These are phyloP conservation scores for Aurifilum marmelostoma DNA, from an alignment of 2,329 filamentous ascomycete genomes.

Conservation along the genomic window DNA sequence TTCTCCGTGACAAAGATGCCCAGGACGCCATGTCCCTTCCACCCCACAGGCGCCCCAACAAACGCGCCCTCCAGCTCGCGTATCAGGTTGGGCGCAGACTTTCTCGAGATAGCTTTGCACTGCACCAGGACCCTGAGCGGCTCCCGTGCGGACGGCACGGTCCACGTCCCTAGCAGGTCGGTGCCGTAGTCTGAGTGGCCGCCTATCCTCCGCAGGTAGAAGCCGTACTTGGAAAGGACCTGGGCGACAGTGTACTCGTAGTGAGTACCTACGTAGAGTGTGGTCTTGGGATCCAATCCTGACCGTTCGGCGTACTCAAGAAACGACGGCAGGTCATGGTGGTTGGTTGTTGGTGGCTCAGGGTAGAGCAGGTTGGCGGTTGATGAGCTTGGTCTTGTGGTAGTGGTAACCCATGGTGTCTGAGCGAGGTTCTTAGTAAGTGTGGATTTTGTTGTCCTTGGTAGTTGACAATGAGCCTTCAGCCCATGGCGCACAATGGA, in stretches of 20 bases:
- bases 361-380: slow-evolving; percentile 45
- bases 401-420: slow-evolving; percentile 14
- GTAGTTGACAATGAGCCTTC: slow-evolving; percentile 16
- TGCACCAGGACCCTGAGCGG: slow-evolving; percentile 60
- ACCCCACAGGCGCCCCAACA: slow-evolving; percentile 71
- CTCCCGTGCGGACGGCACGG: slow-evolving; percentile 49
- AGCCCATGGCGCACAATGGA: slow-evolving; percentile 22
- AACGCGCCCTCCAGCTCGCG: slow-evolving; percentile 84
- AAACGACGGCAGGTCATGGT: slow-evolving; percentile 68
- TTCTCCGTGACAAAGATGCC: slow-evolving; percentile 72
- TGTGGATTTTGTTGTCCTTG: background rate
- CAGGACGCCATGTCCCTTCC: slow-evolving; percentile 67
- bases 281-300: slow-evolving; percentile 57
- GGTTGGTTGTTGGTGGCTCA: slow-evolving; percentile 51
- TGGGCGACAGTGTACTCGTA: slow-evolving; percentile 73
- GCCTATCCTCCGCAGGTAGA: slow-evolving; percentile 67
- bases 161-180: slow-evolving; percentile 75
- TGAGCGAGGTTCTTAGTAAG: background rate
- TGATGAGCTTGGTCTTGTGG: slow-evolving; percentile 19
- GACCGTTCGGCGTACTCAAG: slow-evolving; percentile 63
- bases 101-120: slow-evolving; percentile 66
- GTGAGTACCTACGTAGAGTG: slow-evolving; percentile 71
- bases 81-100: slow-evolving; percentile 61
- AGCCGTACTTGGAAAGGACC: slow-evolving; percentile 62
- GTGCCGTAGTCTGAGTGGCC: slow-evolving; percentile 71